Conservation (phyloP, 495 filamentous ascomycete genomes). For the Penicillium steckii region DNA sequence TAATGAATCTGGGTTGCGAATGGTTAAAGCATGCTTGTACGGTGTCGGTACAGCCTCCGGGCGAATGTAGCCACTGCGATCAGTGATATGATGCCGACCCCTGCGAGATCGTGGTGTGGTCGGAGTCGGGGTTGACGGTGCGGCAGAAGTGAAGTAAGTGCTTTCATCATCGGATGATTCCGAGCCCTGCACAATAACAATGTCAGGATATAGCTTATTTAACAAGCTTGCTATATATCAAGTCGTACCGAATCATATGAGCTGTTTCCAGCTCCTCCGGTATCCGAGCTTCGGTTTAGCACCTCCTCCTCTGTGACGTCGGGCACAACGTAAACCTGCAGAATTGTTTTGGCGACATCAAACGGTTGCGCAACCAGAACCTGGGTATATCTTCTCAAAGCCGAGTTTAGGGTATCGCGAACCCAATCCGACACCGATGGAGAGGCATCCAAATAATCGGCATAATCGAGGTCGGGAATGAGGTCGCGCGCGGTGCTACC, state of each 20-base stretch:
- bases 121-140: constrained; percentile 56
- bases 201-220: constrained; percentile 9
- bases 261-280: constrained; percentile 30
- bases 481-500: constrained; percentile 79
- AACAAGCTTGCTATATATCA: neutral
- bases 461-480: constrained; percentile 84
- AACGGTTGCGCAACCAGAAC: constrained; percentile 91
- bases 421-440: constrained; percentile 70
- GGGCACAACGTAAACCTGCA: constrained; percentile 69
- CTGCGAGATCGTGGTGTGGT: constrained; percentile 51
- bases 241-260: constrained; percentile 36
- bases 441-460: constrained; percentile 78
- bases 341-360: constrained; percentile 89
- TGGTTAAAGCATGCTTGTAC: constrained; percentile 59
- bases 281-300: constrained; percentile 27
- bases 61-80: constrained; percentile 49
- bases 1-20: constrained; percentile 70
- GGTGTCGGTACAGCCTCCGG: constrained; percentile 34
- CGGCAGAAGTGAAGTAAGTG: constrained; percentile 78
- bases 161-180: constrained; percentile 75
- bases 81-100: constrained; percentile 44
- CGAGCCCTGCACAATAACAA: constrained; percentile 24
- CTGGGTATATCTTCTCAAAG: constrained; percentile 81
- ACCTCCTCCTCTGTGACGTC: constrained; percentile 34
- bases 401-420: constrained; percentile 71